phyloP scores from a whole-genome alignment of 2,329 filamentous ascomycete species.

The Gaeumannomyces sp. region DNA sequence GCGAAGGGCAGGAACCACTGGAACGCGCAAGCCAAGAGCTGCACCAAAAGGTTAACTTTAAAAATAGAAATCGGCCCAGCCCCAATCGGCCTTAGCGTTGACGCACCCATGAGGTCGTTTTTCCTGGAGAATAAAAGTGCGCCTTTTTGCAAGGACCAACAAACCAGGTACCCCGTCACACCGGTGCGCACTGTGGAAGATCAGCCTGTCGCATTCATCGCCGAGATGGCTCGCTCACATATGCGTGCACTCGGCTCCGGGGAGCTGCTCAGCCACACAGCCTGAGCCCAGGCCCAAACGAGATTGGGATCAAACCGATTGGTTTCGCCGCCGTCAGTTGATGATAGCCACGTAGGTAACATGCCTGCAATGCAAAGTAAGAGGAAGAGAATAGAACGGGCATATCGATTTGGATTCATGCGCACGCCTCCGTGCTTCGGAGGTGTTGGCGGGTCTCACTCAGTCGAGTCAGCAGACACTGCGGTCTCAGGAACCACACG shows the following conservation, averaged over 20 bases:
- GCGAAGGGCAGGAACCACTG: not conserved
- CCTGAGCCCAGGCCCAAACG: not conserved
- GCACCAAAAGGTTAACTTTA: constrained; percentile 17
- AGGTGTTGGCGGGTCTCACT: no score
- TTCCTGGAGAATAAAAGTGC: not conserved
- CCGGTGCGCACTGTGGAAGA: no score
- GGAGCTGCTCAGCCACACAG: not conserved
- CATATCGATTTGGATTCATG: no score
- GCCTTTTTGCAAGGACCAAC: no score
- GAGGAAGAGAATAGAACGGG: no score
- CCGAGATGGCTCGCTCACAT: no score
- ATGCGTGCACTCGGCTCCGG: no score
- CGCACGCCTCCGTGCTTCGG: no score
- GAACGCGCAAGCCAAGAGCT: not conserved
- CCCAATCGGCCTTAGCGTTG: not conserved
- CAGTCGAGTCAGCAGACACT: not conserved
- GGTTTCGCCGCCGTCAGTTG: not conserved
- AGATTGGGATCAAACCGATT: not conserved
- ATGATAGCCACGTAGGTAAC: no score
- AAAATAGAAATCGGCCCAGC: constrained; percentile 16
- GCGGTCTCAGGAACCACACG: not conserved
- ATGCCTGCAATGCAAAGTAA: no score
- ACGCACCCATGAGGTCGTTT: not conserved
- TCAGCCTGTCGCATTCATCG: no score
- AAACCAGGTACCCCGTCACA: no score